A percentile compares a stretch with the other conserved stretches of the same genome.
phyloP scores from a whole-genome alignment of 805 yeast species.

The Blastobotrys chiropterorum region DNA sequence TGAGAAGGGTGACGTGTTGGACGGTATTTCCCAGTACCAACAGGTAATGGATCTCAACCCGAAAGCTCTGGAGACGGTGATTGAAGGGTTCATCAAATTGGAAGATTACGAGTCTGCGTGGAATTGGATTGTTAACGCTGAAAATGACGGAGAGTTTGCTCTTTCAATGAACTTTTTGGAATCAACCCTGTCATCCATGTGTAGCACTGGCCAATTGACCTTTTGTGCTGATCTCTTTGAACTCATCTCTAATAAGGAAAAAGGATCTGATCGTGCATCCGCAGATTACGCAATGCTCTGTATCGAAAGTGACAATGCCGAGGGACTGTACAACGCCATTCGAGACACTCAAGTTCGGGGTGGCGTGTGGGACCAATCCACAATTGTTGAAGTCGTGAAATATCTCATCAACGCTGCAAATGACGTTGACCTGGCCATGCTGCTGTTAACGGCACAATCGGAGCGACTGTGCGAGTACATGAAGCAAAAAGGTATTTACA shows the following conservation, averaged over 20 bases:
- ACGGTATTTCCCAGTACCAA: conserved; percentile 1
- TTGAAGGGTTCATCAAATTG: conserved; percentile 22
- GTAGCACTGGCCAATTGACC: conserved; percentile 17
- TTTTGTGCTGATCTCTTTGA: conserved; percentile 27
- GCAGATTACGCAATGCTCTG: conserved; percentile 21
- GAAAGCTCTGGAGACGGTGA: conserved; percentile 14
- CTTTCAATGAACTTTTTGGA: conserved; percentile 14
- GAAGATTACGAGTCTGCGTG: conserved; percentile 25
- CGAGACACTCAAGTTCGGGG: conserved; percentile 26
- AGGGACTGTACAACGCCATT: conserved; percentile 23
- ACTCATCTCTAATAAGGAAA: conserved; percentile 13
- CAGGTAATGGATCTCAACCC: background rate
- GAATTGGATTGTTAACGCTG: conserved; percentile 25
- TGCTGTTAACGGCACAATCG: conserved; percentile 25
- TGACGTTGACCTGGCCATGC: conserved; percentile 25
- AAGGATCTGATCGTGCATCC: conserved; percentile 18
- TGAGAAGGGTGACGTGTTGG: conserved; percentile 17
- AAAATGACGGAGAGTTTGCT: conserved; percentile 14
- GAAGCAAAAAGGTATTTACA: background rate
- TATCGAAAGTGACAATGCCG: conserved; percentile 14
- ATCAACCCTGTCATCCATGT: conserved; percentile 19
- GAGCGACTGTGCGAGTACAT: conserved; percentile 7
- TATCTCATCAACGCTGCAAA: conserved; percentile 8
- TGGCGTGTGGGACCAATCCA: conserved; percentile 28
- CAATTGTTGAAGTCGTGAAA: conserved; percentile 19